These are phyloP conservation scores for Parachlorella kessleri DNA, from an alignment of 139 green algal species.

Conservation along the genomic window DNA sequence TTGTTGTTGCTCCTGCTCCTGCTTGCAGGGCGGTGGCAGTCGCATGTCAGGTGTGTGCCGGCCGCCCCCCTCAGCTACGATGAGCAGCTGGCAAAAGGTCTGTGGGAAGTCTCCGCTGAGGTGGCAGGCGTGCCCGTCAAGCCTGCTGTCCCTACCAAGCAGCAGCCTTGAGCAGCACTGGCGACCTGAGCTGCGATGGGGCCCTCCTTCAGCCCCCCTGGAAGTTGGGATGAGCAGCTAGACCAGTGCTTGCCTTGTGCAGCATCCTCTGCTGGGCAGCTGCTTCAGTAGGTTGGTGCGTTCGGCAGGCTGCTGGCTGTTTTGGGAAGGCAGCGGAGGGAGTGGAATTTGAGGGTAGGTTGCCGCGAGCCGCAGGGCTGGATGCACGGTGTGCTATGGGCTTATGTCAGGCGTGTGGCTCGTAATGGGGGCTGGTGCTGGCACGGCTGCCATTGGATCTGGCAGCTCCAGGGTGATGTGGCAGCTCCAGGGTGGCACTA, in stretches of 20 bases:
- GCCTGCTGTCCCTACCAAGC: not conserved
- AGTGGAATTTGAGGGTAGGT: no score
- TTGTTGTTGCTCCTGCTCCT: not conserved
- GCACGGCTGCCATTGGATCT: no score
- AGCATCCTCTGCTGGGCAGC: not conserved
- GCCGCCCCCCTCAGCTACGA: constrained; percentile 61
- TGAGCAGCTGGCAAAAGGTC: constrained; percentile 43
- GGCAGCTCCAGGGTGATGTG: no score
- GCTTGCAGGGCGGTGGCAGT: constrained; percentile 26
- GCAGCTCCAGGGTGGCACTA: no score
- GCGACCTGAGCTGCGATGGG: not conserved
- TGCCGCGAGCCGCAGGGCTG: no score
- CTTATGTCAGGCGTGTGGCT: no score
- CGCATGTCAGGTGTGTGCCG: constrained; percentile 41
- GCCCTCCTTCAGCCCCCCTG: not conserved
- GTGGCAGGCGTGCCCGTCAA: constrained; percentile 38
- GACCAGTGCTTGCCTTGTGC: not conserved
- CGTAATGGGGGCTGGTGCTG: no score
- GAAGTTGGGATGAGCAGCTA: not conserved
- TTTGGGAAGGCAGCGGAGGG: no score
- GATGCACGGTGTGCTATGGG: no score
- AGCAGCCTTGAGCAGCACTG: not conserved
- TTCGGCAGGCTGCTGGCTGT: no score
- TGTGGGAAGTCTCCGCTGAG: constrained; percentile 69
- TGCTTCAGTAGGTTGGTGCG: not conserved